Base-by-base conservation (phyloP, 371 early-diverging fungal species). In the Saksenaea vasiformis region DNA sequence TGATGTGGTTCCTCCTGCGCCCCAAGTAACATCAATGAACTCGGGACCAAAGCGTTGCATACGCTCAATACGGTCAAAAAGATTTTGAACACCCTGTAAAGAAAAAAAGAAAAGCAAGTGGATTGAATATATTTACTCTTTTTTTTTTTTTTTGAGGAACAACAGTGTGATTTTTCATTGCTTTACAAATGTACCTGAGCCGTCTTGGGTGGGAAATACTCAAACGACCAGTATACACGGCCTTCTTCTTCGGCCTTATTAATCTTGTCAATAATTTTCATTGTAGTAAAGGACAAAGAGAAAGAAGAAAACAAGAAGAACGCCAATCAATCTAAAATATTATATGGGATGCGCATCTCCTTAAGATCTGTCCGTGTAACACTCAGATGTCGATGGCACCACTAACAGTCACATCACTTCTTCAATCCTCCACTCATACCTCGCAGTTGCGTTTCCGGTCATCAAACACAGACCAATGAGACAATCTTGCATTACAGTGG, bases 181-280 rank as follows among this genome's bases (percentile, higher is more conserved):
- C 27, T 26, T 43, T 56, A n/a, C 31, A 7, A 31, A n/a, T 35
- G 56, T 83, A 85, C 85, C 84, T 90, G 91, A 67, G 91, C 85
- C 26, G 98, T 97, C 83, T 94, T 97, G 67, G 97, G 97, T 47
- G 97, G 96, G 66, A 96, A 97, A 84, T 92, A 97, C 80, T 97
- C 97, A 75, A 97, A 97, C 15, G 96, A 95, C 91, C 91, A 94
- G 68, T 81, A 89, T 47, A 82, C 71, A 47, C 90, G 87, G 38
- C 85, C 86, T 66, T 91, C 90, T 61, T 84, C 80, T 55, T 85
- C 83, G 39, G 88, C 91, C 70, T 82, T 84, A 36, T 79, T 79
- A 65, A 93, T 88, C 61, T 91, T 91, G 69, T 91, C 89, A 60
- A 88, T 86, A 63, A 93, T 75, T 68, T 92, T 92, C 93, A 91